Evolutionary conservation across 371 early-diverging fungal genomes (phyloP).

Genomic region (Syncephalastrum monosporum): DNA sequence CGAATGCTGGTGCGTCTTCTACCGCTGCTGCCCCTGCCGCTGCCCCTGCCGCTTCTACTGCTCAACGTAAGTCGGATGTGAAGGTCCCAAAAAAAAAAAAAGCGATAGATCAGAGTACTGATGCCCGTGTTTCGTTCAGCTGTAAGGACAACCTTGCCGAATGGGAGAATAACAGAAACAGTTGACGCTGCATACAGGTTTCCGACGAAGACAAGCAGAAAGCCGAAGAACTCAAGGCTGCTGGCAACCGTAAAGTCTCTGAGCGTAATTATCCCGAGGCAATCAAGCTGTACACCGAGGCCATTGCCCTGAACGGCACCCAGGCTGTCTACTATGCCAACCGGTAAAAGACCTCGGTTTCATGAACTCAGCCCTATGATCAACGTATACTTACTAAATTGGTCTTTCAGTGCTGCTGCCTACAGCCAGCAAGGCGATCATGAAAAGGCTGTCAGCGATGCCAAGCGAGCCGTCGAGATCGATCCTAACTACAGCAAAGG

Average conservation of each 20-base stretch:
- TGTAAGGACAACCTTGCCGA: background rate
- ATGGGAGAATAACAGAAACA: background rate
- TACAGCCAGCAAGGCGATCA: slow-evolving; percentile 87
- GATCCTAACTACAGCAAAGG: slow-evolving; percentile 91
- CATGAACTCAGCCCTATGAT: too few relatives aligned
- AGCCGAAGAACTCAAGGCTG: slow-evolving; percentile 86
- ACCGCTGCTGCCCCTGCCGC: slow-evolving; percentile 16
- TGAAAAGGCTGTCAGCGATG: slow-evolving; percentile 85
- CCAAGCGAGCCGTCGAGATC: slow-evolving; percentile 78
- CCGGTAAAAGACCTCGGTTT: slow-evolving; percentile 54
- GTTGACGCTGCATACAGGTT: slow-evolving; percentile 12
- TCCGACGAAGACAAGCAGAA: slow-evolving; percentile 67
- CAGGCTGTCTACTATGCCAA: slow-evolving; percentile 96
- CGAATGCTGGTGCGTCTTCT: slow-evolving; percentile 8
- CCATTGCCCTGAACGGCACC: slow-evolving; percentile 77
- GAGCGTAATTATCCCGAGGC: slow-evolving; percentile 85
- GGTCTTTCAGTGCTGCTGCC: slow-evolving; percentile 84
- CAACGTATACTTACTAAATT: background rate
- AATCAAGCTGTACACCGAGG: slow-evolving; percentile 85
- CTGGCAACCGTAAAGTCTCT: slow-evolving; percentile 81
- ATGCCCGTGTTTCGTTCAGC: slow-evolving; percentile 1
- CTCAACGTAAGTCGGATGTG: slow-evolving; percentile 19
- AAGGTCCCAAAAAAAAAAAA: too few relatives aligned
- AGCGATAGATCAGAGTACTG: too few relatives aligned
- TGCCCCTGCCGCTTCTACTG: slow-evolving; percentile 10